A percentile compares a stretch with the other conserved stretches of the same genome.
phyloP scores from a whole-genome alignment of 495 filamentous ascomycete genomes.

The Bacidia rubella region DNA sequence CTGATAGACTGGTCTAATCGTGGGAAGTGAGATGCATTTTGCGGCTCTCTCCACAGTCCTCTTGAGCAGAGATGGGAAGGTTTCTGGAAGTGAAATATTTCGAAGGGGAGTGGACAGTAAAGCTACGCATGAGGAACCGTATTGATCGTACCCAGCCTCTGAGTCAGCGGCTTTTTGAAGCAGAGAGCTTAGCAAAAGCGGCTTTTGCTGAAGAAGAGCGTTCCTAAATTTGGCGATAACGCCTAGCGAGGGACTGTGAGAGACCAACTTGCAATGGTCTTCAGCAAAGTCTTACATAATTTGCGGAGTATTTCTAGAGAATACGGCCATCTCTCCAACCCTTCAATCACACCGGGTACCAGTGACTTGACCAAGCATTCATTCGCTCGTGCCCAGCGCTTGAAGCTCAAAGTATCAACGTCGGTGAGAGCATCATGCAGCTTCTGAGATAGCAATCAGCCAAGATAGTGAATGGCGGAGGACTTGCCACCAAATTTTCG shows the following conservation, averaged over 20 bases:
- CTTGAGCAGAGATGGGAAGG: slow-evolving; percentile 29
- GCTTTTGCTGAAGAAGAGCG: slow-evolving; percentile 28
- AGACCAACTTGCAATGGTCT: slow-evolving; percentile 3
- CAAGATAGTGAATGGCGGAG: background rate
- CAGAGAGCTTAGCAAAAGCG: slow-evolving; percentile 29
- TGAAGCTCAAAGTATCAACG: slow-evolving; percentile 13
- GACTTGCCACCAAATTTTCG: slow-evolving; percentile 1
- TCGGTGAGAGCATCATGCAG: slow-evolving; percentile 24
- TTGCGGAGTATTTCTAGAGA: slow-evolving; percentile 27
- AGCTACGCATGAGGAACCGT: slow-evolving; percentile 22
- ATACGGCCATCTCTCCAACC: slow-evolving; percentile 28
- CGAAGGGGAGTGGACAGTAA: slow-evolving; percentile 30
- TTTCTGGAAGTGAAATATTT: slow-evolving; percentile 25
- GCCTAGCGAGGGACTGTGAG: too few species aligned
- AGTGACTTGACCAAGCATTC: slow-evolving; percentile 33
- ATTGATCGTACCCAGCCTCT: slow-evolving; percentile 7
- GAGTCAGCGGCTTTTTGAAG: slow-evolving; percentile 25
- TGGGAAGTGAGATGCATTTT: slow-evolving; percentile 26
- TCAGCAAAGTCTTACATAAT: slow-evolving; percentile 25
- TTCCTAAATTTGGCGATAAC: slow-evolving; percentile 24
- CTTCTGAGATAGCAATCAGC: slow-evolving; percentile 21
- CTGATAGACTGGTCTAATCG: slow-evolving; percentile 30
- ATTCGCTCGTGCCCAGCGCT: slow-evolving; percentile 31
- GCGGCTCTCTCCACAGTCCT: slow-evolving; percentile 25
- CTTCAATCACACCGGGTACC: slow-evolving; percentile 31